Base-by-base conservation (phyloP, 1,284 basidiomycete species). In the Trichosporon sp. region DNA sequence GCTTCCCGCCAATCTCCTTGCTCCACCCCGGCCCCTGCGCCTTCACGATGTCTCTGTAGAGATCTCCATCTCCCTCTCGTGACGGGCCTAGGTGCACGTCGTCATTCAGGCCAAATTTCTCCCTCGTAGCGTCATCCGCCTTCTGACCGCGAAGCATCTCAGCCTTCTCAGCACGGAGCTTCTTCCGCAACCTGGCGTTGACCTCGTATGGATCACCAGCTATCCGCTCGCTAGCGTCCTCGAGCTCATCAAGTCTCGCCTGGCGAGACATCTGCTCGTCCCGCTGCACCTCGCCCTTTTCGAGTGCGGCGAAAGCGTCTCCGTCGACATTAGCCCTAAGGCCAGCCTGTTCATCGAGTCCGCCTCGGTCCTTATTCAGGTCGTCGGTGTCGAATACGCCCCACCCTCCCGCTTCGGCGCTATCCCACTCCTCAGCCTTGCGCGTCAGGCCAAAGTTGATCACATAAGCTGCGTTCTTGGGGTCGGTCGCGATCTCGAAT, bases 401-500 rank as follows among this genome's bases (percentile, higher is more conserved):
- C 71, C 87, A 91, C 0, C 93, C 93, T 4, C 95, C 95, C 65
- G 96, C 90, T 79, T 96, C 93, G 72, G 89, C 92, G 0, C 95
- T 93, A 77, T 98, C 86, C 96, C 95, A 98, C 33, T 96, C 92
- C 72, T 94, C 90, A 56, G 92, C 87, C 79, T 99, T 94, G 78
- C 90, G 88, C 64, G 89, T 84, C 10, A 94, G 95, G 7, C 96
- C 96, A 27, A 88, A 89, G 3, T 86, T 84, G 0, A 98, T 93
- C n/a, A 95, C 87, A 76, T 99, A 99, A 21, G 89, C 86, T 0
- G 95, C 94, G 73, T 97, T 96, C 92, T 96, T 71, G 0, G 95
- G 96, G 75, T 99, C 96, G 2, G 96, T 99, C 69, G 94, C 86
- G 61, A 99, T 94, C 81, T 96, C 95, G 69, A 99, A 98, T 90